These are phyloP conservation scores for Solanum peruvianum DNA, from an alignment of 257 asterid genomes.

Conservation along the genomic window DNA sequence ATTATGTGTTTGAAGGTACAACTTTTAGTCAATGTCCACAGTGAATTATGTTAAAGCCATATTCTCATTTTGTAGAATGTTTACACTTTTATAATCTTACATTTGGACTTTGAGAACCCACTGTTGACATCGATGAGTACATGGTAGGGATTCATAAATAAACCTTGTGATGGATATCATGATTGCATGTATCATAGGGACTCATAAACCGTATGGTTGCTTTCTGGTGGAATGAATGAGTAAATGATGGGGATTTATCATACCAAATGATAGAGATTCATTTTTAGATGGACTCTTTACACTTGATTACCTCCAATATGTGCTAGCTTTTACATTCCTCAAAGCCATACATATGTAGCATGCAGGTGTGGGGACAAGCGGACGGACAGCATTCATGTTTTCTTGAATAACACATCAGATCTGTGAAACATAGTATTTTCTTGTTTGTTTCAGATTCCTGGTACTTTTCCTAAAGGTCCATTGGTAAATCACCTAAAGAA, in stretches of 20 bases:
- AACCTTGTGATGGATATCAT: not conserved
- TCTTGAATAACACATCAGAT: not conserved
- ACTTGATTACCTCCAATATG: too few relatives aligned
- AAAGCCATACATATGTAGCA: not conserved
- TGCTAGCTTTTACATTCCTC: not conserved
- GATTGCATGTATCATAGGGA: not conserved
- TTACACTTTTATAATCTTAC: too few relatives aligned
- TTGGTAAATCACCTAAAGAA: constrained; percentile 50
- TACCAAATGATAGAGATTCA: not conserved
- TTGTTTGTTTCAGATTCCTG: constrained; percentile 53
- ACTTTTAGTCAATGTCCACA: too few relatives aligned
- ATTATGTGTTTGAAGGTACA: too few relatives aligned
- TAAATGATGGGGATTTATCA: not conserved
- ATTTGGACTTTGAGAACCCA: not conserved
- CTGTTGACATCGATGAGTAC: not conserved
- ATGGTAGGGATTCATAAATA: not conserved
- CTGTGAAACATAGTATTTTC: not conserved
- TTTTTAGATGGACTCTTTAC: not conserved
- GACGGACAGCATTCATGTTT: not conserved
- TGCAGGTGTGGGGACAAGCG: not conserved
- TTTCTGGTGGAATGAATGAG: not conserved
- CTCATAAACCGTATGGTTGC: not conserved
- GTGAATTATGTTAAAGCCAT: too few relatives aligned
- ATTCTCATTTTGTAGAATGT: too few relatives aligned
- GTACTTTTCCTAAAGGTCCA: constrained; percentile 50